These are phyloP conservation scores for Eucalyptus fibrosa DNA, from an alignment of 345 rosid genomes.

Conservation along the genomic window DNA sequence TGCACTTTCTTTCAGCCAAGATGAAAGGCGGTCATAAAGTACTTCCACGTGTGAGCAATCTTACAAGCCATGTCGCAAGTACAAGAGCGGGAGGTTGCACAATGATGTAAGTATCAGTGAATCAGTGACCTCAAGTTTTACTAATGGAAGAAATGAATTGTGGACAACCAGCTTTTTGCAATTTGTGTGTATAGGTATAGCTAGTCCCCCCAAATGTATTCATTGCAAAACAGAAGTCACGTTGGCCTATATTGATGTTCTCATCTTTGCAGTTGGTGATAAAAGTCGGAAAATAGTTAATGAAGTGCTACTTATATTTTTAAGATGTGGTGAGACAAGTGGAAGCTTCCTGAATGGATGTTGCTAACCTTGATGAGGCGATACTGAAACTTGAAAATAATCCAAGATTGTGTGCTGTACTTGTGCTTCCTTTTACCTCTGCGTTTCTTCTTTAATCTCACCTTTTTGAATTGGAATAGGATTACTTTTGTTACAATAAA, in stretches of 20 bases:
- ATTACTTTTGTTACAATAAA: neutral
- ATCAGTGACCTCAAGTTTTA: neutral
- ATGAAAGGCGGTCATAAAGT: constrained; percentile 18
- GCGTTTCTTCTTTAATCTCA: neutral
- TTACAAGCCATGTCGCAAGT: constrained; percentile 18
- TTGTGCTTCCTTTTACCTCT: neutral
- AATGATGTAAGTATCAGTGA: constrained; percentile 21
- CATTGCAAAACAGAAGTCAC: neutral
- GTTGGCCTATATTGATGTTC: neutral
- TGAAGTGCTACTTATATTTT: neutral
- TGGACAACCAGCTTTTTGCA: neutral
- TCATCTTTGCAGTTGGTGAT: neutral
- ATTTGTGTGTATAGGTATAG: neutral
- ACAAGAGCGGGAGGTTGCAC: constrained; percentile 32
- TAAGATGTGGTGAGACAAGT: neutral
- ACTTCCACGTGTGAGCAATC: constrained; percentile 14
- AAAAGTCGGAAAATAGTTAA: neutral
- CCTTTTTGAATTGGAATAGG: neutral
- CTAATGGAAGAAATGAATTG: neutral
- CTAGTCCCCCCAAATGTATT: neutral
- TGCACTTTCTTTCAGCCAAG: constrained; percentile 31
- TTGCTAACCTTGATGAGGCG: neutral
- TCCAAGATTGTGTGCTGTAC: neutral
- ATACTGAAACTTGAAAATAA: neutral
- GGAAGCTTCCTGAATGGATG: neutral